Evolutionary conservation across 129 eudicot species (phyloP).

Genomic region (Lactuca saligna): DNA sequence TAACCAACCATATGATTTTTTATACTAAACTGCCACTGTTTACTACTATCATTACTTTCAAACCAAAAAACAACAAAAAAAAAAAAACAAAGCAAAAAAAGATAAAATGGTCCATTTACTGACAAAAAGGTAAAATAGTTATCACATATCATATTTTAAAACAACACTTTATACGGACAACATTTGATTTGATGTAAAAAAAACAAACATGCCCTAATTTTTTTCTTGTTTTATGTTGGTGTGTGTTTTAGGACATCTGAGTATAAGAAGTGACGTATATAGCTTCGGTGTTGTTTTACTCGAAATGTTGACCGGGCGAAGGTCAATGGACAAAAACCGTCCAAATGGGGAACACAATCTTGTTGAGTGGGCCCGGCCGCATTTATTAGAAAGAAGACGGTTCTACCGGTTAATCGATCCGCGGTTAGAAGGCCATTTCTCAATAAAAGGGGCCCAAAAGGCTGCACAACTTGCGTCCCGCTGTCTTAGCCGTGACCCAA

Average conservation of each 20-base stretch:
- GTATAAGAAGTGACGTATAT: constrained; percentile 59
- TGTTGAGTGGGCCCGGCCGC: constrained; percentile 69
- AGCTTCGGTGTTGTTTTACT: constrained; percentile 67
- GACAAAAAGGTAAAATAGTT: too few relatives aligned
- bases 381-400: constrained; percentile 45
- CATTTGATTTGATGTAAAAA: neutral
- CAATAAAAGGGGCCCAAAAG: constrained; percentile 60
- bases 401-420: constrained; percentile 60
- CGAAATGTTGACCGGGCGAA: constrained; percentile 57
- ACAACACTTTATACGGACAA: neutral
- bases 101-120: too few relatives aligned
- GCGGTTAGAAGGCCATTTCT: constrained; percentile 56
- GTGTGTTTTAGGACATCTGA: constrained; percentile 40
- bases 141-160: too few relatives aligned
- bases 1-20: too few relatives aligned
- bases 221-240: constrained; percentile 14
- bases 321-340: constrained; percentile 68
- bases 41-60: neutral
- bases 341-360: constrained; percentile 63
- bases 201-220: neutral
- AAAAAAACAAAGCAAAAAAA: too few relatives aligned
- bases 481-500: constrained; percentile 64
- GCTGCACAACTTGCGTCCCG: constrained; percentile 66
- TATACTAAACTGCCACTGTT: too few relatives aligned
- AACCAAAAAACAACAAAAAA: too few relatives aligned